Conservation (phyloP, 202 grass and related monocot species). For the Carex sylvatica region DNA sequence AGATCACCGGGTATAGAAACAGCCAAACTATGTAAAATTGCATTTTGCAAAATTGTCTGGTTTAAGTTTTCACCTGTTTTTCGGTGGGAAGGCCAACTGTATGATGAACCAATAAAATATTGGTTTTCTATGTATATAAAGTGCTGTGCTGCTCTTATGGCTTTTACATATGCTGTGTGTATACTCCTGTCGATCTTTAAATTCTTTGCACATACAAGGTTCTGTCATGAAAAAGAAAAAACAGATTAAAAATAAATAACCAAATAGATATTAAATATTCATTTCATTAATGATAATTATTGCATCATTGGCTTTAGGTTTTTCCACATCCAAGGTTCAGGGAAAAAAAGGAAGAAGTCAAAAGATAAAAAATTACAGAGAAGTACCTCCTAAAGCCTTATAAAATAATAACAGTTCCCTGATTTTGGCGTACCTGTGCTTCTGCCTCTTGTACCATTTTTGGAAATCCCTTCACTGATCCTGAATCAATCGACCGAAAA, state of each 20-base stretch:
- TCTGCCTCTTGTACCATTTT: constrained; percentile 91
- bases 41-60: not conserved
- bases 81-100: constrained; percentile 81
- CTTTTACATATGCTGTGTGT: constrained; percentile 92
- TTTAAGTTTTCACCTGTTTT: constrained; percentile 53
- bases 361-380: not conserved
- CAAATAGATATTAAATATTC: not conserved
- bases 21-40: not conserved
- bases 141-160: constrained; percentile 86
- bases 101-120: constrained; percentile 95
- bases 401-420: not conserved
- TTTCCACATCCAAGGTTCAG: constrained; percentile 72
- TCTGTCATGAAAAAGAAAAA: constrained; percentile 47
- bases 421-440: constrained; percentile 49
- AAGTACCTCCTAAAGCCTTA: not conserved
- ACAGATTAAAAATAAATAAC: not conserved
- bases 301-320: constrained; percentile 35
- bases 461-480: constrained; percentile 89
- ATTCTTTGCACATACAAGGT: constrained; percentile 92
- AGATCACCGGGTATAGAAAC: not conserved
- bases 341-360: constrained; percentile 8
- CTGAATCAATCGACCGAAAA: constrained; percentile 93
- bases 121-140: constrained; percentile 98
- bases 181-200: constrained; percentile 93
- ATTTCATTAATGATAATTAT: not conserved